Percentiles rank a stretch among this genome's conserved stretches.
phyloP scores from a whole-genome alignment of 78 protist species.

The Bodo saltans region DNA sequence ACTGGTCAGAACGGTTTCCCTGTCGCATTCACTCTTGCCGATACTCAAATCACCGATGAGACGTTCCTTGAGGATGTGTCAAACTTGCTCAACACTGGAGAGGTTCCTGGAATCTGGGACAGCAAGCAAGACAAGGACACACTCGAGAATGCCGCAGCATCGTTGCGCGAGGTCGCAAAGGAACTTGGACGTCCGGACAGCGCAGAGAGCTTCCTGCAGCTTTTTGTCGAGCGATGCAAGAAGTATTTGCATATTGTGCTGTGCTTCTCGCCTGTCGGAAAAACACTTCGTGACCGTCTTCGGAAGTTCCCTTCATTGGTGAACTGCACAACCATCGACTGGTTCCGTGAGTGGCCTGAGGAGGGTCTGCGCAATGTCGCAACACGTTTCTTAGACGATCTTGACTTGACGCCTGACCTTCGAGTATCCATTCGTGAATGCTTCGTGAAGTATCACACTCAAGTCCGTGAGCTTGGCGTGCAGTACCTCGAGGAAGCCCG shows the following conservation, averaged over 20 bases:
- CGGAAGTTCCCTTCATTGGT: conserved; percentile 83
- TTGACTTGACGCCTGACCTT: conserved; percentile 12
- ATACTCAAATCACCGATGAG: conserved; percentile 65
- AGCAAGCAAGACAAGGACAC: conserved; percentile 54
- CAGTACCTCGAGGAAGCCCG: conserved; percentile 44
- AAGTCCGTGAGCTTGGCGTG: conserved; percentile 36
- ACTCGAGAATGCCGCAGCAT: conserved; percentile 40
- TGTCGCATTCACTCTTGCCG: conserved; percentile 48
- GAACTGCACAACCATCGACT: conserved; percentile 79
- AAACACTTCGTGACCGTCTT: conserved; percentile 65
- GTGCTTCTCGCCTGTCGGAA: conserved; percentile 79
- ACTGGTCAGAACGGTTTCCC: conserved; percentile 31
- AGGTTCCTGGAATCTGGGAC: conserved; percentile 72
- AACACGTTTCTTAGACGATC: not conserved
- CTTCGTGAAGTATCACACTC: conserved; percentile 58
- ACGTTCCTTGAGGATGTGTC: conserved; percentile 75
- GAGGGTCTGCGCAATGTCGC: conserved; percentile 86
- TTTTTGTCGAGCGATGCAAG: conserved; percentile 48
- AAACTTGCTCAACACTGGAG: conserved; percentile 82
- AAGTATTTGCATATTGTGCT: conserved; percentile 67
- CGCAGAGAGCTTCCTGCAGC: not conserved
- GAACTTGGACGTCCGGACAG: conserved; percentile 9
- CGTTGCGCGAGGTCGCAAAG: conserved; percentile 26
- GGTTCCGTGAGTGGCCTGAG: conserved; percentile 87
- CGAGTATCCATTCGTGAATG: conserved; percentile 10